phyloP scores from a whole-genome alignment of 495 filamentous ascomycete genomes.

The Platismatia glauca region DNA sequence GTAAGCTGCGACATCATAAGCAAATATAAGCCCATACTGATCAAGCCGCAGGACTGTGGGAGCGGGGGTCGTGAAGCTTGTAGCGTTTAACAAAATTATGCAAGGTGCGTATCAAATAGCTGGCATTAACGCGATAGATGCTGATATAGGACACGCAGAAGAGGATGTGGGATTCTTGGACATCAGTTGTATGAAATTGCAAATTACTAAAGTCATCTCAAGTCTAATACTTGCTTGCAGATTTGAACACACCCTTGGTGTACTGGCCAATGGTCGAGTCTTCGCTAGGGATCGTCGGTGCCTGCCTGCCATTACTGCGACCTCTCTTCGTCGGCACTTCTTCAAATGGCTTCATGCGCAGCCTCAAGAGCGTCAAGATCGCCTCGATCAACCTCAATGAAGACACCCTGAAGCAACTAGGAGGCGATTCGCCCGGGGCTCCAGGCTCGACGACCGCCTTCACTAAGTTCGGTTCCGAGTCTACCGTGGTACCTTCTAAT shows the following conservation, averaged over 20 bases:
- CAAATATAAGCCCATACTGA: background rate
- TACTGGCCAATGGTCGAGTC: conserved; percentile 6
- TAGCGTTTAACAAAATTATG: background rate
- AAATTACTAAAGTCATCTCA: background rate
- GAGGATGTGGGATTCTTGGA: background rate
- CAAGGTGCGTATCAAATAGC: background rate
- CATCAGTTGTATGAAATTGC: background rate
- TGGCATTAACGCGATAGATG: too few relatives aligned
- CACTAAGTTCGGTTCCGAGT: background rate
- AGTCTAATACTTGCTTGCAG: background rate
- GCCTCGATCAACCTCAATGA: background rate
- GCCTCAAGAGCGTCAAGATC: background rate
- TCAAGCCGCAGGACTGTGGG: background rate
- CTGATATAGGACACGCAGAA: background rate
- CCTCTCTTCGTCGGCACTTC: background rate
- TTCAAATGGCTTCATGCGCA: conserved; percentile 1
- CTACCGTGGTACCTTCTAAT: background rate
- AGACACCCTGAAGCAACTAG: background rate
- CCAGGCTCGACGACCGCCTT: background rate
- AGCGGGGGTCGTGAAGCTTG: background rate
- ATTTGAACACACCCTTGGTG: background rate
- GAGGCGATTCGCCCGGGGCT: background rate
- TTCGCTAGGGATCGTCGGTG: background rate
- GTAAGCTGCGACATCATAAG: background rate
- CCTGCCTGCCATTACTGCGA: conserved; percentile 7